These are phyloP conservation scores for Talaromyces sp. DNA, from an alignment of 2,329 filamentous ascomycete genomes.

Conservation along the genomic window DNA sequence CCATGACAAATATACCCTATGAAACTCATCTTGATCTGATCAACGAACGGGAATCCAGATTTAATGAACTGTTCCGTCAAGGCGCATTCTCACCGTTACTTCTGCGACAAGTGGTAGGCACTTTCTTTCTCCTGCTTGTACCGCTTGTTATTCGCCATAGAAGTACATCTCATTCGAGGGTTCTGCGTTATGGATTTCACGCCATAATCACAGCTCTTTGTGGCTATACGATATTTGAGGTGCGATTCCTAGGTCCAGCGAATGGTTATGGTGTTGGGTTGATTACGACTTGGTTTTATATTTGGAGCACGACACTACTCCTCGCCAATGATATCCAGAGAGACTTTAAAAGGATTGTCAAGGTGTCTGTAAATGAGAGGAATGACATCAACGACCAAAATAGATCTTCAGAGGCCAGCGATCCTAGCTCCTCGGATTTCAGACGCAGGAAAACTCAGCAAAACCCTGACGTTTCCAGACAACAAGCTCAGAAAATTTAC, in stretches of 20 bases:
- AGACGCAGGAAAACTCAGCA: neutral
- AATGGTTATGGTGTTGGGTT: constrained; percentile 54
- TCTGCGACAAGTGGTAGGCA: constrained; percentile 31
- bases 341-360: constrained; percentile 54
- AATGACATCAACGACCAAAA: neutral
- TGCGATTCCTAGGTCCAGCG: constrained; percentile 46
- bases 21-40: constrained; percentile 27
- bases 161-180: constrained; percentile 25
- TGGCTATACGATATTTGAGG: constrained; percentile 41
- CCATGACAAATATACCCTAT: constrained; percentile 26
- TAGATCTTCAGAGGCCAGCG: neutral
- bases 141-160: constrained; percentile 50
- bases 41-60: constrained; percentile 19
- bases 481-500: constrained; percentile 26
- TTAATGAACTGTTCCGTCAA: constrained; percentile 24
- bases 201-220: constrained; percentile 40
- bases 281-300: constrained; percentile 48
- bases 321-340: constrained; percentile 52
- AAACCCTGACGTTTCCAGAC: neutral
- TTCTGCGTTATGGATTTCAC: constrained; percentile 44
- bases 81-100: constrained; percentile 31
- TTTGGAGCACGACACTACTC: constrained; percentile 51
- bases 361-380: neutral
- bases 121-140: constrained; percentile 36
- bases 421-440: neutral